Evolutionary conservation across 139 green algal genomes (phyloP).

Genomic region (Nannochloris sp.): DNA sequence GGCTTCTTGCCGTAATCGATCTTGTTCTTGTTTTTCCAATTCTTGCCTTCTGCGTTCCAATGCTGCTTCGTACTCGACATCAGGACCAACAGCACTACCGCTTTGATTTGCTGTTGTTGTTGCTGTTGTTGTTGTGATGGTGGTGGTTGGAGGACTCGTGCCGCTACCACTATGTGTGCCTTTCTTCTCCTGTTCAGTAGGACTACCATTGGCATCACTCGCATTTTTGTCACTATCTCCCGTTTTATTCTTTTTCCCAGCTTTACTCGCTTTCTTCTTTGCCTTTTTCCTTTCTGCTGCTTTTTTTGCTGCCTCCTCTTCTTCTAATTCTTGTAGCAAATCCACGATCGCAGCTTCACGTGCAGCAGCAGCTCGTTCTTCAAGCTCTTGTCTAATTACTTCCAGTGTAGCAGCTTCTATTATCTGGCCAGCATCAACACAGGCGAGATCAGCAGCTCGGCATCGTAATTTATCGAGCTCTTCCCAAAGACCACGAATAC

Average conservation of each 20-base stretch:
- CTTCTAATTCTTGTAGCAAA: slow-evolving; percentile 58
- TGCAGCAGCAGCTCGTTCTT: slow-evolving; percentile 34
- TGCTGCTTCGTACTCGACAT: slow-evolving; percentile 50
- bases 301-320: slow-evolving; percentile 36
- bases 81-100: neutral
- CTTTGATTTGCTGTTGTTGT: neutral
- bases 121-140: neutral
- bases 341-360: slow-evolving; percentile 47
- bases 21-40: slow-evolving; percentile 42
- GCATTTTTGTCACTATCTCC: slow-evolving; percentile 4
- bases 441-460: slow-evolving; percentile 30
- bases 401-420: slow-evolving; percentile 46
- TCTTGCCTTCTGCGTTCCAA: slow-evolving; percentile 54
- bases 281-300: slow-evolving; percentile 30
- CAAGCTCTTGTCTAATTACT: slow-evolving; percentile 36
- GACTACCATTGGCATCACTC: neutral
- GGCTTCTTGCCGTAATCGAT: slow-evolving; percentile 26
- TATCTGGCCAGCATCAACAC: slow-evolving; percentile 49
- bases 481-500: slow-evolving; percentile 31
- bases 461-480: slow-evolving; percentile 44
- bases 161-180: neutral
- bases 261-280: slow-evolving; percentile 30
- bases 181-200: neutral
- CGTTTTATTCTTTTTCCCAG: slow-evolving; percentile 28
- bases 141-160: neutral